phyloP scores from a whole-genome alignment of 495 filamentous ascomycete genomes.

The Glonium stellatum region DNA sequence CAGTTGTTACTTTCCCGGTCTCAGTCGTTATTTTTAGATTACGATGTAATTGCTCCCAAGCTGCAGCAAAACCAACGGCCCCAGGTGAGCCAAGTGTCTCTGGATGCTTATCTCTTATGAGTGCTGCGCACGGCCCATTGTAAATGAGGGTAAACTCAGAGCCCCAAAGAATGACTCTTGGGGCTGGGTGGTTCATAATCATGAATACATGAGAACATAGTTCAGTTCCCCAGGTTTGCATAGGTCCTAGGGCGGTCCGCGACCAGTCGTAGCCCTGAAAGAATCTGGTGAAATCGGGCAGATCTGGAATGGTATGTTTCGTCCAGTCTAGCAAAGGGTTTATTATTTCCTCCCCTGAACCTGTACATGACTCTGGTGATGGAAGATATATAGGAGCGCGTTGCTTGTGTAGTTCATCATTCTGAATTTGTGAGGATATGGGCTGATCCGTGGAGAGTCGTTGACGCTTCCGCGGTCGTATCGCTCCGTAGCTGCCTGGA shows the following conservation, averaged over 20 bases:
- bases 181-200: constrained; percentile 11
- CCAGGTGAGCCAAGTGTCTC: background rate
- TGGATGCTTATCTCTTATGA: constrained; percentile 10
- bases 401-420: background rate
- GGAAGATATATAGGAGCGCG: background rate
- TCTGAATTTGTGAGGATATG: background rate
- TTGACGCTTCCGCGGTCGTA: background rate
- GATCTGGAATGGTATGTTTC: background rate
- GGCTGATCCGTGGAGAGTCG: background rate
- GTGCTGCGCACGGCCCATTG: constrained; percentile 5
- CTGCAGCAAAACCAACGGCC: constrained; percentile 2
- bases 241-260: constrained; percentile 11
- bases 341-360: background rate
- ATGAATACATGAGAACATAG: background rate
- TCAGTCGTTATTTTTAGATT: constrained; percentile 6
- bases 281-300: constrained; percentile 7
- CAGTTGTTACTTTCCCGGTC: background rate
- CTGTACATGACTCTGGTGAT: background rate
- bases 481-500: too few species aligned
- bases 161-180: constrained; percentile 8
- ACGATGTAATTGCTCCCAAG: background rate
- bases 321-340: constrained; percentile 8
- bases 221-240: constrained; percentile 7
- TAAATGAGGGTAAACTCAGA: constrained; percentile 12
- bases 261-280: constrained; percentile 10